Base-by-base conservation (phyloP, 2,329 filamentous ascomycete genomes). In the Trematosphaeria pertusa region DNA sequence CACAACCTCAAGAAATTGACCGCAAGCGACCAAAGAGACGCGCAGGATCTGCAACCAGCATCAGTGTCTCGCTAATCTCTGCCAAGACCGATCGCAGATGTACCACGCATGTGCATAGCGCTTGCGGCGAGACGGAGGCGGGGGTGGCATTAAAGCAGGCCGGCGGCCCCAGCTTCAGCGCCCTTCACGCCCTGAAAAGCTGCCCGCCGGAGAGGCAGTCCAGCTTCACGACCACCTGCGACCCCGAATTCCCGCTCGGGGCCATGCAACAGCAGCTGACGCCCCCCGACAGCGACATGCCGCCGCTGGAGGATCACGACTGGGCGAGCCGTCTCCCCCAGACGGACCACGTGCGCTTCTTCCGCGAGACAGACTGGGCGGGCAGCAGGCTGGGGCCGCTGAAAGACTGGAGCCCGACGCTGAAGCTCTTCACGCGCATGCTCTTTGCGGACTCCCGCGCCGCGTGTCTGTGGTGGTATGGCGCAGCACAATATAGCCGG, bases 391-490 rank as follows among this genome's bases (percentile, higher is more conserved):
- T 70, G 37, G 67, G 67, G 3, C 63, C 65, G 5, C 41, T 64
- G 21, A 36, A 28, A 11, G 41, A 37, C 12, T 71, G 67, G 67
- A 52, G 55, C 14, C 43, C 53, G 6, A 64, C 58, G n/a, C 51
- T 70, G 52, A 62, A 58, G 19, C 46, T 66, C 28, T 67, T 68
- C 39, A 58, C 60, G 7, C 53, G 55, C 34, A 61, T 68, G 47
- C 52, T 69, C n/a, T 56, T 70, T 15, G 62, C 56, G 8, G 66
- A 70, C 43, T 64, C 65, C 20, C 56, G 65, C 24, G 61, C 65
- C 15, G 65, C 64, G 4, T 67, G 64, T 48, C 37, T 70, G 19
- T 70, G 65, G 65, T 70, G 67, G 62, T 64, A 54, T 18, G 60
- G 48, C 19, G n/a, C 14, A 12, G 5, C 2, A 12, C 18, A 14